Base-by-base conservation (phyloP, 2,329 filamentous ascomycete species). In the Penicillium psychrosexuale region DNA sequence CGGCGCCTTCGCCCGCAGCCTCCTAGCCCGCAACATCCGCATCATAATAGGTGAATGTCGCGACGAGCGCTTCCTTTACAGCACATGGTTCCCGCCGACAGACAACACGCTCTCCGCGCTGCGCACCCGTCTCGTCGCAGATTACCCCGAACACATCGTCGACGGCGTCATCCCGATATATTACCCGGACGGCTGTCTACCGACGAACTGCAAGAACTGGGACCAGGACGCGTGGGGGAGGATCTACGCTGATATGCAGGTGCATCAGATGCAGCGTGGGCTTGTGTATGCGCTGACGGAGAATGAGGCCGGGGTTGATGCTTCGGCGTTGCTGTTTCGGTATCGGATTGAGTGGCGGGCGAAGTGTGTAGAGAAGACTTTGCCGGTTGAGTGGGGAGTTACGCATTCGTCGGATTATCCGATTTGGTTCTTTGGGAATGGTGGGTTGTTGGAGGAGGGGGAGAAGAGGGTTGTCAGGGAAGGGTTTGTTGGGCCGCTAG, bases 391-490 rank as follows among this genome's bases (percentile, higher is more conserved):
- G 38, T 84, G 78, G 76, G 80, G 78, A 3, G 80, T 80, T 3
- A 84, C 81, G 15, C 82, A 84, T 62, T 74, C 75, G 0, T 79
- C 78, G 0, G 82, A 84, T 57, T 73, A 79, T 62, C 69, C 74
- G 6, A 76, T 84, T 30, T 84, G 82, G 82, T 81, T 83, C 53
- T 84, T 77, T 76, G 82, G 82, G 0, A 75, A 79, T 58, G 78
- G 77, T 1, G 69, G 68, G 5, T 55, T 61, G 0, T 53, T 84
- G 48, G 72, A 66, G 7, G 64, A 65, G 0, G 59, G 65, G 8
- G 82, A 84, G 66, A 80, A 81, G 63, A 46, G 47, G 6, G 54
- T 78, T 17, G 66, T 79, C 0, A 65, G 60, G 12, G 27, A 43
- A 9, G 69, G 65, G 1, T 53, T 74, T 47, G 61, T 71, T 34